phyloP scores from a whole-genome alignment of 345 rosid species.

The Erodium maritimum region DNA sequence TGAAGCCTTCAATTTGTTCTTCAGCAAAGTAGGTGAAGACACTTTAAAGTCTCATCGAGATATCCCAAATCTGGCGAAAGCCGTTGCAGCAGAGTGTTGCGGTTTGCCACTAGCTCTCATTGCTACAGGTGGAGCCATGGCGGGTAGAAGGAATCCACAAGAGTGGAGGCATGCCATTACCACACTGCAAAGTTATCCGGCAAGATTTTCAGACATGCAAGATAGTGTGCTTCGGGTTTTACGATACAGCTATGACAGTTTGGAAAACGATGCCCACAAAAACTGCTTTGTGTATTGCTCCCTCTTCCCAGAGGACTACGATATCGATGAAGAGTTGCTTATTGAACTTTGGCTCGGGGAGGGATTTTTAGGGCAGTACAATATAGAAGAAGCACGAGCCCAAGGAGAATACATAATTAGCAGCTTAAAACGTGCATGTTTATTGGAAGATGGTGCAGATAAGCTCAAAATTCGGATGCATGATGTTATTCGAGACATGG shows the following conservation, averaged over 20 bases:
- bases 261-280: slow-evolving; percentile 1
- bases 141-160: not conserved
- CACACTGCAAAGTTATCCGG: not conserved
- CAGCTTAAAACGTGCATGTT: slow-evolving; percentile 10
- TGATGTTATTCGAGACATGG: slow-evolving; percentile 16
- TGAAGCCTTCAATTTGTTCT: slow-evolving; percentile 8
- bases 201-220: slow-evolving; percentile 4
- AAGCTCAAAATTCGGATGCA: slow-evolving; percentile 15
- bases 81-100: slow-evolving; percentile 1
- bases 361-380: slow-evolving; percentile 14
- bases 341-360: slow-evolving; percentile 16
- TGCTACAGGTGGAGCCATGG: slow-evolving; percentile 13
- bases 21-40: slow-evolving; percentile 2
- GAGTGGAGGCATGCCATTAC: slow-evolving; percentile 8
- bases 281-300: slow-evolving; percentile 15
- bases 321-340: not conserved
- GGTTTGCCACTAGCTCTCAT: slow-evolving; percentile 20
- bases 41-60: not conserved
- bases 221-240: slow-evolving; percentile 4
- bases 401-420: slow-evolving; percentile 3
- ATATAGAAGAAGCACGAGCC: not conserved
- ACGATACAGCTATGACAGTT: slow-evolving; percentile 13
- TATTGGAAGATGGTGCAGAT: slow-evolving; percentile 7
- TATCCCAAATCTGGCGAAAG: not conserved
- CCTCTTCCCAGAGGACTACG: slow-evolving; percentile 13